A percentile compares a stretch with the other conserved stretches of the same genome.
These are phyloP conservation scores for Penicillium salamii DNA, from an alignment of 495 filamentous ascomycete genomes.

Conservation along the genomic window DNA sequence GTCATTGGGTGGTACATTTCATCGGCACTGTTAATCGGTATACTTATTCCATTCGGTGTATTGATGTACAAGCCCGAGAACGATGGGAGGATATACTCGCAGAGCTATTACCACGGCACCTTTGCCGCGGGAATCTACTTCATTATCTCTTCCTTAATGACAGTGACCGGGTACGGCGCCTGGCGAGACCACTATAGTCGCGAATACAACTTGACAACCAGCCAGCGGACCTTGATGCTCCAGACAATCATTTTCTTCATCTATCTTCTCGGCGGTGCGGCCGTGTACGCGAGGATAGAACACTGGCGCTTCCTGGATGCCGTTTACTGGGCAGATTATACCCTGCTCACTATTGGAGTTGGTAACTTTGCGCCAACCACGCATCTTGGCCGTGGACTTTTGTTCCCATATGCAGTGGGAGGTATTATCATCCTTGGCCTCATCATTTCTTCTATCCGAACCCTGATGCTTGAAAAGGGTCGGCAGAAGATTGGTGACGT, in stretches of 20 bases:
- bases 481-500: conserved; percentile 66
- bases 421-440: conserved; percentile 83
- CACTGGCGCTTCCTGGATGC: conserved; percentile 76
- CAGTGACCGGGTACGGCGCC: conserved; percentile 66
- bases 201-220: conserved; percentile 68
- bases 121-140: conserved; percentile 76
- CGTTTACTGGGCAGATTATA: conserved; percentile 82
- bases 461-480: conserved; percentile 74
- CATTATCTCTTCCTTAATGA: conserved; percentile 66
- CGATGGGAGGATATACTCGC: conserved; percentile 34
- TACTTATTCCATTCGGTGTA: conserved; percentile 49
- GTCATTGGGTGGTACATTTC: conserved; percentile 66
- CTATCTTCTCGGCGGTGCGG: conserved; percentile 71
- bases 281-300: conserved; percentile 70
- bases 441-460: conserved; percentile 77
- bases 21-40: conserved; percentile 59
- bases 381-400: conserved; percentile 59
- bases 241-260: conserved; percentile 78
- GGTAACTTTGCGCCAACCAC: conserved; percentile 65
- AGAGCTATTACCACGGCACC: conserved; percentile 79
- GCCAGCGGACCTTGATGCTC: conserved; percentile 81
- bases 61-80: conserved; percentile 20
- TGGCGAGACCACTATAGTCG: conserved; percentile 59
- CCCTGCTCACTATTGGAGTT: conserved; percentile 80
- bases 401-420: conserved; percentile 77